Percentiles rank a stretch among this genome's conserved stretches.
These are phyloP conservation scores for Lolium rigidum DNA, from an alignment of 176 grass and related monocot genomes.

Conservation along the genomic window DNA sequence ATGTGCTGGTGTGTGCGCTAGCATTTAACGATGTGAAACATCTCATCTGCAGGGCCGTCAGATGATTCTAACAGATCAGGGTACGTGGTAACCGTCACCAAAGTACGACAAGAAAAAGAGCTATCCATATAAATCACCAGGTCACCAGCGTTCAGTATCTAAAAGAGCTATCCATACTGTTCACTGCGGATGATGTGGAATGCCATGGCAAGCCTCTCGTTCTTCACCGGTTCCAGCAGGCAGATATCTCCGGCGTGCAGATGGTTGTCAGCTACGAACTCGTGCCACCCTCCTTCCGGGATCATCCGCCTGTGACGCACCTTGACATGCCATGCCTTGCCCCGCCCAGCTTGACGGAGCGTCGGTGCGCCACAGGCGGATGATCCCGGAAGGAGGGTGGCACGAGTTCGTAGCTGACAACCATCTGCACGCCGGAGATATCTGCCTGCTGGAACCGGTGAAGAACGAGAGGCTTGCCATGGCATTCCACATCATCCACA, in stretches of 20 bases:
- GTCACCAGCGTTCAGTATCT: too few species aligned
- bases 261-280: background rate
- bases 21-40: background rate
- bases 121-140: background rate
- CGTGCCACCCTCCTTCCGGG: background rate
- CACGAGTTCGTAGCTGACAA: background rate
- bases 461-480: background rate
- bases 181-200: background rate
- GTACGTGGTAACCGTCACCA: background rate
- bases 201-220: background rate
- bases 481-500: background rate
- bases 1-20: background rate
- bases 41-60: background rate
- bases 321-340: too few species aligned
- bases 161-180: background rate
- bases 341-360: too few species aligned
- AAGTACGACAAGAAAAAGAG: background rate
- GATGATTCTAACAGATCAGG: background rate
- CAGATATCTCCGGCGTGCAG: background rate
- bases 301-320: background rate
- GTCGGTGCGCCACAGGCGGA: background rate
- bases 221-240: background rate
- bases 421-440: background rate
- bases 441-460: slow-evolving; percentile 6
- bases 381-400: background rate